phyloP scores from a whole-genome alignment of 192 early-diverging fungal genomes.

The Diversispora eburnea region DNA sequence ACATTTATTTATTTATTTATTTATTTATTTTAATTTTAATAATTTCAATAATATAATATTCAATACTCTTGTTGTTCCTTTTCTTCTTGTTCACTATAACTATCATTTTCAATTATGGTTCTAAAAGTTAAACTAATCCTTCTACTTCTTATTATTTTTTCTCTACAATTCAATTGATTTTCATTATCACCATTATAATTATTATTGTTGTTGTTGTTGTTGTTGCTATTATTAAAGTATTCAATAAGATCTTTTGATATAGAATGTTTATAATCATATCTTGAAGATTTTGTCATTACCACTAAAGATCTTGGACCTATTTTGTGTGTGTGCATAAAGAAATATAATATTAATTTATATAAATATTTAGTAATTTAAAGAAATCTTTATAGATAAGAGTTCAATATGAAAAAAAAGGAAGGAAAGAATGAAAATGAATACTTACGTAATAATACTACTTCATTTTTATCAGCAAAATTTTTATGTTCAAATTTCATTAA shows the following conservation, averaged over 20 bases:
- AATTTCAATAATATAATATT: too few species aligned
- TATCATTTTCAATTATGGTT: background rate
- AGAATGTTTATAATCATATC: conserved; percentile 61
- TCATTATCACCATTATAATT: too few species aligned
- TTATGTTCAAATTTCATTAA: conserved; percentile 58
- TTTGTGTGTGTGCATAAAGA: conserved; percentile 6
- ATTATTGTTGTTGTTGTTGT: too few species aligned
- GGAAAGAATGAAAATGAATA: conserved; percentile 3
- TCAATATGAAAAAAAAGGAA: background rate
- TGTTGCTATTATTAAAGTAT: conserved; percentile 25
- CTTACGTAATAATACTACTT: conserved; percentile 44
- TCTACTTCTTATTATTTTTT: conserved; percentile 49
- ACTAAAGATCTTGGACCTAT: conserved; percentile 57
- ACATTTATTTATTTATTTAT: too few species aligned
- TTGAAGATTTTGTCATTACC: conserved; percentile 48
- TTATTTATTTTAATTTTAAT: too few species aligned
- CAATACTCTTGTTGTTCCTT: too few species aligned
- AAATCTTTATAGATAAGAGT: too few species aligned
- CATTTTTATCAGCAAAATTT: conserved; percentile 27
- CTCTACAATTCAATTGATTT: background rate
- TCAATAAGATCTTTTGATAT: conserved; percentile 64
- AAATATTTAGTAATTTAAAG: background rate
- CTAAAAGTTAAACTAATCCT: conserved; percentile 61
- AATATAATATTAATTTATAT: background rate
- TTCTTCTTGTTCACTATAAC: too few species aligned